phyloP scores from a whole-genome alignment of 169 alveolate genomes.

The Plasmodium sp. region DNA sequence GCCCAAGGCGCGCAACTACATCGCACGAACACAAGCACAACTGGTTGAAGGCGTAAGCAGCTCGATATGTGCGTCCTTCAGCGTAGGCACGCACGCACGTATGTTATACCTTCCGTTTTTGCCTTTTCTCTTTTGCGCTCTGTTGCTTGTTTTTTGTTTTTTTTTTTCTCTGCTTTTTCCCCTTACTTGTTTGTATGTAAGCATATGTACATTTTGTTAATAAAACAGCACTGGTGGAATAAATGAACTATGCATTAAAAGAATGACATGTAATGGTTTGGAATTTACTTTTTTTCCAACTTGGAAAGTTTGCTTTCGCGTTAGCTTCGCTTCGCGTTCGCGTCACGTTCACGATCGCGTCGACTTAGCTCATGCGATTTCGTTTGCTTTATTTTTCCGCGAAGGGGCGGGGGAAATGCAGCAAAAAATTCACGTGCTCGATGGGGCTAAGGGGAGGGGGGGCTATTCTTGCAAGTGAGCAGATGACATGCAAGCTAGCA shows the following conservation, averaged over 20 bases:
- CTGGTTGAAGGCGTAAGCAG: background rate
- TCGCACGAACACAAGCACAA: background rate
- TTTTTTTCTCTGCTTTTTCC: background rate
- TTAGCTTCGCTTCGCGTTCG: too few relatives aligned
- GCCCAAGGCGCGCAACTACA: background rate
- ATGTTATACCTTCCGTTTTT: background rate
- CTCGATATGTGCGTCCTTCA: background rate
- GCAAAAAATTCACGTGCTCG: background rate
- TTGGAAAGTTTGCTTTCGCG: background rate
- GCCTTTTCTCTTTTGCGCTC: background rate
- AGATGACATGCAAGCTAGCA: background rate
- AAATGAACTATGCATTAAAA: background rate
- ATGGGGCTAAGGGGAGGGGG: background rate
- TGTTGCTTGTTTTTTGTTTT: background rate
- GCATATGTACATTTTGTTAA: background rate
- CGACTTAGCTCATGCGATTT: background rate
- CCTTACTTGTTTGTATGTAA: background rate
- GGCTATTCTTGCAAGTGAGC: background rate
- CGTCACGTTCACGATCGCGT: background rate
- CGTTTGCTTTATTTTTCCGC: background rate
- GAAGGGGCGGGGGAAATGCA: background rate
- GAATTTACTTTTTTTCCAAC: background rate
- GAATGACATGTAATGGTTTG: background rate
- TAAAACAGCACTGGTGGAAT: background rate
- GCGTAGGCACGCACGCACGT: background rate